Evolutionary conservation across 768 basidiomycete species (phyloP).

Genomic region (Stropharia rugosoannulata): DNA sequence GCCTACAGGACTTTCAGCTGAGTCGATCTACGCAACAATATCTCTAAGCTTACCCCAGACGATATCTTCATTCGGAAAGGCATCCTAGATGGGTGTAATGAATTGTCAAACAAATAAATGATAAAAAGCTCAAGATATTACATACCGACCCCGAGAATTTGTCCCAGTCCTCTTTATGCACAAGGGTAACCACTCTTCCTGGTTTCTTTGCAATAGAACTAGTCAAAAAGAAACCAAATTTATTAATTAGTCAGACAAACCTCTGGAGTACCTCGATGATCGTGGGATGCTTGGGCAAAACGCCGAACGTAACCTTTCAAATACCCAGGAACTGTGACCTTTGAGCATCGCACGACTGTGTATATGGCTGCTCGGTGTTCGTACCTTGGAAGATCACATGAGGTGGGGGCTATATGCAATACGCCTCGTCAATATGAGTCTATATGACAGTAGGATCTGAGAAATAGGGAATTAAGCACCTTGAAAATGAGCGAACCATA

Average conservation of each 20-base stretch:
- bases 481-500: slow-evolving; percentile 95
- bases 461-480: slow-evolving; percentile 34
- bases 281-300: slow-evolving; percentile 90
- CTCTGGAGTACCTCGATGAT: slow-evolving; percentile 90
- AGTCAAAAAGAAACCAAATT: not conserved
- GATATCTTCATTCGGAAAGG: slow-evolving; percentile 69
- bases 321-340: slow-evolving; percentile 64
- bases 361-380: not conserved
- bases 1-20: slow-evolving; percentile 39
- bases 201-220: slow-evolving; percentile 50
- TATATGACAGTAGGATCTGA: not conserved
- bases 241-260: slow-evolving; percentile 27
- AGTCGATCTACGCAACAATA: not conserved
- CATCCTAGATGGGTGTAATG: slow-evolving; percentile 43
- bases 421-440: not conserved
- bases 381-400: slow-evolving; percentile 70
- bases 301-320: slow-evolving; percentile 88
- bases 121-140: not conserved
- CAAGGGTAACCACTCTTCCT: slow-evolving; percentile 86
- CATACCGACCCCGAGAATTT: slow-evolving; percentile 65
- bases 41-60: slow-evolving; percentile 70
- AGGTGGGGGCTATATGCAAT: slow-evolving; percentile 66
- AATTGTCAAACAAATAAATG: not conserved
- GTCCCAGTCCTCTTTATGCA: slow-evolving; percentile 89
- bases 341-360: not conserved